phyloP scores from a whole-genome alignment of 1,284 basidiomycete species.

The Cutaneotrichosporon dermatis region DNA sequence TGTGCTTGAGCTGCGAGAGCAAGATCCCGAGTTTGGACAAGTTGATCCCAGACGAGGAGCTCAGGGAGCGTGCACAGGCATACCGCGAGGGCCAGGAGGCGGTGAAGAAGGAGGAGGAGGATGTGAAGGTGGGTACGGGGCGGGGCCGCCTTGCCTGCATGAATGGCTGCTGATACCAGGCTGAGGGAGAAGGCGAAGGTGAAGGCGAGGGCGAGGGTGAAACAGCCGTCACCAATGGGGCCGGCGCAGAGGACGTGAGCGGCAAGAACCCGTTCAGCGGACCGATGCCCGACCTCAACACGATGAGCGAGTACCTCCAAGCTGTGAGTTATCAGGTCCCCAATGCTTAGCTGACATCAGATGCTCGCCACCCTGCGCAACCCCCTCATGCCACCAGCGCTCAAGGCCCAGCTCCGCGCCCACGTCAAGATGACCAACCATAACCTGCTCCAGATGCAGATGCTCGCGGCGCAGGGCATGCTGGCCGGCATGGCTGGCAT shows the following conservation, averaged over 20 bases:
- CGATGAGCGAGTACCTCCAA: slow-evolving; percentile 16
- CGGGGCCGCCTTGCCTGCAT: too few species aligned
- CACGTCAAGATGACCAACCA: slow-evolving; percentile 38
- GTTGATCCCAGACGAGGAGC: slow-evolving; percentile 69
- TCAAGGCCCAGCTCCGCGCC: slow-evolving; percentile 23
- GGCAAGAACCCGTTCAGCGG: slow-evolving; percentile 15
- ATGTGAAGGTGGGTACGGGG: not conserved
- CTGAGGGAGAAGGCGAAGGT: not conserved
- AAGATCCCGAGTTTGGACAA: slow-evolving; percentile 82
- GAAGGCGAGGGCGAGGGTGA: too few species aligned
- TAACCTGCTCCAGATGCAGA: slow-evolving; percentile 41
- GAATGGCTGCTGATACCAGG: not conserved
- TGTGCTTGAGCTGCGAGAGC: slow-evolving; percentile 80
- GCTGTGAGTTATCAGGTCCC: not conserved
- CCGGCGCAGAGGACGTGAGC: slow-evolving; percentile 2
- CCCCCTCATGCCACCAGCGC: slow-evolving; percentile 22
- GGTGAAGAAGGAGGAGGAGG: slow-evolving; percentile 59
- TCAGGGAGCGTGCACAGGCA: slow-evolving; percentile 67
- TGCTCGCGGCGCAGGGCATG: slow-evolving; percentile 32
- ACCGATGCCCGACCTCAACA: slow-evolving; percentile 20
- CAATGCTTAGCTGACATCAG: slow-evolving; percentile 10
- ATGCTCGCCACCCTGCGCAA: slow-evolving; percentile 39
- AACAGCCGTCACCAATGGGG: too few species aligned
- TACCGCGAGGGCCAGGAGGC: slow-evolving; percentile 80
- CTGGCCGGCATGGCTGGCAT: slow-evolving; percentile 19